These are phyloP conservation scores for Leishmania guyanensis DNA, from an alignment of 208 protist species.

Conservation along the genomic window DNA sequence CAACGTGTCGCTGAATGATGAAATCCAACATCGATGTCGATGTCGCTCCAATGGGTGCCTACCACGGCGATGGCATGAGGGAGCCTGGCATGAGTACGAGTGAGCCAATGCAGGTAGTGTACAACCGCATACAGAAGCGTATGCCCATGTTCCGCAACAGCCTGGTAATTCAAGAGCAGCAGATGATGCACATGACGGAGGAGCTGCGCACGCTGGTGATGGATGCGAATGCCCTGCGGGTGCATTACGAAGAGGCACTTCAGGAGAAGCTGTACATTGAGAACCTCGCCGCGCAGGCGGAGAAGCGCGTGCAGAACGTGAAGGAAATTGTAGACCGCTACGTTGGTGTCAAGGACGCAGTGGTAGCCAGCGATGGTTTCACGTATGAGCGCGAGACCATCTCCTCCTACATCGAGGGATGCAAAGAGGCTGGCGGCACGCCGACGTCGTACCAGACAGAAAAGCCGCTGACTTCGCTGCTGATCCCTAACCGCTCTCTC, in stretches of 20 bases:
- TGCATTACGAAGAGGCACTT: slow-evolving; percentile 64
- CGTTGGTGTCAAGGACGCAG: slow-evolving; percentile 76
- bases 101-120: slow-evolving; percentile 45
- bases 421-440: slow-evolving; percentile 45
- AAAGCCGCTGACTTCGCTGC: slow-evolving; percentile 58
- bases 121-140: slow-evolving; percentile 46
- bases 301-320: slow-evolving; percentile 59
- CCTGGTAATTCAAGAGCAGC: slow-evolving; percentile 54
- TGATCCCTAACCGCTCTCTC: slow-evolving; percentile 84
- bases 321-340: slow-evolving; percentile 70
- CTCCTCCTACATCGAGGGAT: slow-evolving; percentile 68
- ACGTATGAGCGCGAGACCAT: slow-evolving; percentile 91
- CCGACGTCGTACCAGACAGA: slow-evolving; percentile 78
- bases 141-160: slow-evolving; percentile 37
- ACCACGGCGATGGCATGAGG: slow-evolving; percentile 35
- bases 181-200: slow-evolving; percentile 44
- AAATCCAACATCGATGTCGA: slow-evolving; percentile 27
- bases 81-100: slow-evolving; percentile 19
- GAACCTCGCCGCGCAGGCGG: slow-evolving; percentile 40
- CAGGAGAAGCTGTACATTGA: slow-evolving; percentile 61
- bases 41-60: slow-evolving; percentile 13
- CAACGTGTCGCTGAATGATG: slow-evolving; percentile 2
- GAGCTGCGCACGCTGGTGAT: slow-evolving; percentile 41
- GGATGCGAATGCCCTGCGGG: slow-evolving; percentile 51
- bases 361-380: slow-evolving; percentile 90